Percentiles rank a stretch among this genome's conserved stretches.
These are phyloP conservation scores for Arthrobotrys sphaeroides DNA, from an alignment of 2,329 filamentous ascomycete genomes.

Conservation along the genomic window DNA sequence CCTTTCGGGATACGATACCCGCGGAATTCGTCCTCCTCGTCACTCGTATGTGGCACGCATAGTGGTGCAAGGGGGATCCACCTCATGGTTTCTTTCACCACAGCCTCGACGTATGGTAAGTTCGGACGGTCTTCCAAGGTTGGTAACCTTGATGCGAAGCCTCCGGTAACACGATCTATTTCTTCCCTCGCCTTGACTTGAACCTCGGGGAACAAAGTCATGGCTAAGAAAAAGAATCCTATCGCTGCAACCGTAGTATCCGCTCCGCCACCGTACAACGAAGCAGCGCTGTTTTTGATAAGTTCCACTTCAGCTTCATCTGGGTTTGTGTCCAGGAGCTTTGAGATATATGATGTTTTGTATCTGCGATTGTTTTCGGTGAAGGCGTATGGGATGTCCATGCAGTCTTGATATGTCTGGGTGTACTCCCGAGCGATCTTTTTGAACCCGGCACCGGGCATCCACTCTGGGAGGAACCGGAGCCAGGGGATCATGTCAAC, in stretches of 20 bases:
- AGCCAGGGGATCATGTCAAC: slow-evolving; percentile 60
- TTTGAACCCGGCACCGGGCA: slow-evolving; percentile 57
- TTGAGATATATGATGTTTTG: slow-evolving; percentile 60
- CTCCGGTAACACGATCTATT: slow-evolving; percentile 68
- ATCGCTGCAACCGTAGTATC: slow-evolving; percentile 63
- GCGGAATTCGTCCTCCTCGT: slow-evolving; percentile 66
- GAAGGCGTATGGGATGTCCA: slow-evolving; percentile 59
- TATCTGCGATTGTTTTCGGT: slow-evolving; percentile 61
- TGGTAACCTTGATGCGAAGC: slow-evolving; percentile 64
- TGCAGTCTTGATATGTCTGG: slow-evolving; percentile 22
- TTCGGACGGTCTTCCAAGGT: slow-evolving; percentile 65
- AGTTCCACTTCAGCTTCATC: slow-evolving; percentile 61
- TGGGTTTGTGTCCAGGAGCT: slow-evolving; percentile 64
- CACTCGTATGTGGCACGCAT: slow-evolving; percentile 66
- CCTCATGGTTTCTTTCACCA: slow-evolving; percentile 69
- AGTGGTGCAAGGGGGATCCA: slow-evolving; percentile 68
- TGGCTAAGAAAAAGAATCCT: slow-evolving; percentile 60
- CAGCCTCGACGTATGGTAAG: slow-evolving; percentile 67
- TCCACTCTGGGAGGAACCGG: slow-evolving; percentile 58
- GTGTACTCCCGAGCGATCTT: slow-evolving; percentile 54
- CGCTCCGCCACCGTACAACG: slow-evolving; percentile 63
- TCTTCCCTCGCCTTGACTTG: slow-evolving; percentile 68
- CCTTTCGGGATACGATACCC: slow-evolving; percentile 67
- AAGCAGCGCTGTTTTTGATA: slow-evolving; percentile 63
- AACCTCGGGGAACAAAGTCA: slow-evolving; percentile 67